Evolutionary conservation across 2,329 filamentous ascomycete species (phyloP).

Genomic region (Fonsecaea multimorphosa): DNA sequence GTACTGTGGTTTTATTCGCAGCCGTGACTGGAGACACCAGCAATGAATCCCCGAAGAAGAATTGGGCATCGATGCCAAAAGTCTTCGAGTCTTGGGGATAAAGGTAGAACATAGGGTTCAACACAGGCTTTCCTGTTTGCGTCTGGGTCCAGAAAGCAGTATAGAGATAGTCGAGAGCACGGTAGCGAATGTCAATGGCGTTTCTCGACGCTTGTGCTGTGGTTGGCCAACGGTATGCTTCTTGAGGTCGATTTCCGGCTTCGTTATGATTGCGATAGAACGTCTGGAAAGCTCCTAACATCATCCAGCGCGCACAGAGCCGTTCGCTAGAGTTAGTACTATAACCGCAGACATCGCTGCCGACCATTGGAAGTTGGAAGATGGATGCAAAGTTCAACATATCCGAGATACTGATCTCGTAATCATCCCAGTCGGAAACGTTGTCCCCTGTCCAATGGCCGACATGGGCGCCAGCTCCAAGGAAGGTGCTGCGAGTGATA

Average conservation of each 20-base stretch:
- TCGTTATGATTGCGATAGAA: constrained; percentile 79
- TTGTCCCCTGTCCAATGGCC: constrained; percentile 71
- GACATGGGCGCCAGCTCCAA: constrained; percentile 68
- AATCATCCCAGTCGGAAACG: constrained; percentile 63
- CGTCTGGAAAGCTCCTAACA: constrained; percentile 73
- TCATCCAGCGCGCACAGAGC: constrained; percentile 77
- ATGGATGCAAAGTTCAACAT: constrained; percentile 68
- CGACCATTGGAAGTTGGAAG: constrained; percentile 72
- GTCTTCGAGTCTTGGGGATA: constrained; percentile 66
- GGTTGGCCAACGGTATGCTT: constrained; percentile 73
- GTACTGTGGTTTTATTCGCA: constrained; percentile 59
- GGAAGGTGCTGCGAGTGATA: constrained; percentile 77
- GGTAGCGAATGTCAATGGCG: constrained; percentile 75
- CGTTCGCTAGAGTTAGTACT: constrained; percentile 68
- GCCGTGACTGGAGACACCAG: constrained; percentile 63
- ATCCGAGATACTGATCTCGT: constrained; percentile 63
- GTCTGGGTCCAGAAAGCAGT: constrained; percentile 70
- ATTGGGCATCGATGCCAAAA: constrained; percentile 61
- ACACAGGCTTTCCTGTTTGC: constrained; percentile 66
- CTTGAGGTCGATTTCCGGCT: constrained; percentile 55
- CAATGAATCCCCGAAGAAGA: constrained; percentile 64
- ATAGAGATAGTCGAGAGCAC: constrained; percentile 80
- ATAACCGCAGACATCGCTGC: constrained; percentile 77
- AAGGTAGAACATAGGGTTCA: constrained; percentile 74
- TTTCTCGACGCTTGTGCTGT: constrained; percentile 70